Evolutionary conservation across 805 yeast species (phyloP).

Genomic region (Diddensiella caesifluorescens): DNA sequence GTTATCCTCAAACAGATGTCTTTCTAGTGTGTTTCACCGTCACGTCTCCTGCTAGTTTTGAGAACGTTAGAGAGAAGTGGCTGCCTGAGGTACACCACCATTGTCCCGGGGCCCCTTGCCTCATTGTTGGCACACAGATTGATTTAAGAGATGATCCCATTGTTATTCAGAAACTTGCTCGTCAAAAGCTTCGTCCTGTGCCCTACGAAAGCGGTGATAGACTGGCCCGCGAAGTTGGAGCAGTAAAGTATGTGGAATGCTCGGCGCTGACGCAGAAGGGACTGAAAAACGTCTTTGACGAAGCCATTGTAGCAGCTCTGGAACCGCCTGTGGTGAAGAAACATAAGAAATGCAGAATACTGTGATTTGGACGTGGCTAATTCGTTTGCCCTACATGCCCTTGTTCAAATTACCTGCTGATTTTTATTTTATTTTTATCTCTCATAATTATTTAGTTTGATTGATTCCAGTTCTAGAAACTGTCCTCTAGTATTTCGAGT

Average conservation of each 20-base stretch:
- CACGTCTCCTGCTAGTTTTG: conserved; percentile 94
- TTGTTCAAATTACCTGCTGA: background rate
- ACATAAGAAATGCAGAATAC: conserved; percentile 68
- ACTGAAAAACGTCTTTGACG: conserved; percentile 95
- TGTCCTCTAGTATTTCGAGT: no score
- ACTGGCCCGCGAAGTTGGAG: conserved; percentile 88
- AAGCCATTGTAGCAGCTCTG: conserved; percentile 95
- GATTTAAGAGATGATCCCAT: conserved; percentile 93
- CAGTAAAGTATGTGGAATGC: conserved; percentile 95
- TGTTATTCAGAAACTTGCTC: conserved; percentile 79
- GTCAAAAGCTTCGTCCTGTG: conserved; percentile 86
- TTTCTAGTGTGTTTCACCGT: conserved; percentile 94
- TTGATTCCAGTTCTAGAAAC: background rate
- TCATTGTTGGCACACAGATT: conserved; percentile 94
- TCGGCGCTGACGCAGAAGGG: conserved; percentile 97
- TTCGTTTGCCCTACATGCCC: no score
- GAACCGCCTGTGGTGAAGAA: conserved; percentile 94
- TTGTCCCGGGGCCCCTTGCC: conserved; percentile 97
- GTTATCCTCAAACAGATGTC: conserved; percentile 96
- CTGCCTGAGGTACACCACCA: conserved; percentile 97
- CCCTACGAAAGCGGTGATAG: conserved; percentile 83
- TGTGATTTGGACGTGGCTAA: conserved; percentile 39
- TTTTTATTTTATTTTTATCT: background rate
- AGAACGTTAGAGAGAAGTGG: conserved; percentile 98
- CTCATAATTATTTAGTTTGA: background rate